Evolutionary conservation across 768 basidiomycete genomes (phyloP), one percentile per base, ranked within the genome.

Genomic region (Leucocoprinus leucothites): DNA sequence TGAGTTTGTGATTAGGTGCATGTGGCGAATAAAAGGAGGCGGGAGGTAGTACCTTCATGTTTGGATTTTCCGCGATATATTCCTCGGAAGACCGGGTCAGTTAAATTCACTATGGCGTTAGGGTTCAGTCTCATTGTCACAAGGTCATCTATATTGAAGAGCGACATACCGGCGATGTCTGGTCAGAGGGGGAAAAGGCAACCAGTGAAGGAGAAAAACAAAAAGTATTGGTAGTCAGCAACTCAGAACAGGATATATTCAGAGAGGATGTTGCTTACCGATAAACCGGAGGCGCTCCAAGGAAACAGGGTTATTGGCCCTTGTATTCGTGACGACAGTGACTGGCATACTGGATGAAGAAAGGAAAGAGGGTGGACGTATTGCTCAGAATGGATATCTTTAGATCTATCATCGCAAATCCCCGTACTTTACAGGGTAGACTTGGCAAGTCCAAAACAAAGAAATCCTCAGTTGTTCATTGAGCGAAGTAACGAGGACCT

Each of bases 31-130:
- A n/a, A n/a, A n/a, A n/a, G n/a, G n/a, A n/a, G n/a, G n/a, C n/a
- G n/a, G n/a, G n/a, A n/a, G n/a, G n/a, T n/a, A n/a, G n/a, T n/a
- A 75, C 82, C 79, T 53, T 79, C 67, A 48, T 85, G 83, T 63
- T 79, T 80, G 52, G 66, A 63, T 56, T 71, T 76, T 13, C 80
- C 77, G 44, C 68, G 77, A 62, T 85, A 74, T 21, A 67, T 60
- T 34, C 83, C 83, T 57, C 72, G 73, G 60, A 85, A 85, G 7
- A 82, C 73, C 4, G 79, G 80, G 60, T 85, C 83, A 14, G 80
- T 82, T 48, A 85, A 68, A 48, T 64, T 63, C 45, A 65, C 63
- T 65, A 40, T 38, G 58, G 51, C 48, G 21, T 8, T 18, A 11
- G 34, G 16, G 3, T 26, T 53, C 5, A 47, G n/a, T n/a, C n/a